Percentiles rank a stretch among this genome's conserved stretches.
These are phyloP conservation scores for Irpex sp. DNA, from an alignment of 1,284 basidiomycete genomes.

Conservation along the genomic window DNA sequence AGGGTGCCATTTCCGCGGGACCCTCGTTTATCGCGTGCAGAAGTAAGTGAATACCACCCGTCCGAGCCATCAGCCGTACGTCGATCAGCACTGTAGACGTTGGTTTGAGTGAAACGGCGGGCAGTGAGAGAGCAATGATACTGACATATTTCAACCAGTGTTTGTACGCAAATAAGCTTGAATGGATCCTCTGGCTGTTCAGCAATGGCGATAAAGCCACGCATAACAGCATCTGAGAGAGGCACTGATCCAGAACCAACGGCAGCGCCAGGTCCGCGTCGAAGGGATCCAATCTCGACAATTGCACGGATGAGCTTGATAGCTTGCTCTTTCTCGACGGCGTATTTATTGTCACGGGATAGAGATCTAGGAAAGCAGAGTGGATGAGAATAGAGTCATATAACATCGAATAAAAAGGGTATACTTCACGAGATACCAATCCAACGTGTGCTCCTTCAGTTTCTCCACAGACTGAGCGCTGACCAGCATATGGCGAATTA, in stretches of 20 bases:
- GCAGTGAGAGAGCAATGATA: not conserved
- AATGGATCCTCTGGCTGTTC: constrained; percentile 93
- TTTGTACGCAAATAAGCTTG: constrained; percentile 81
- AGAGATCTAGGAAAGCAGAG: constrained; percentile 56
- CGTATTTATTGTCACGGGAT: constrained; percentile 79
- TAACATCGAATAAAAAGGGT: constrained; percentile 17
- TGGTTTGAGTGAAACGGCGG: constrained; percentile 12
- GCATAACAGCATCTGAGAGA: constrained; percentile 75
- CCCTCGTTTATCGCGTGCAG: constrained; percentile 87
- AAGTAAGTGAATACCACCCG: constrained; percentile 86
- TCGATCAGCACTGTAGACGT: constrained; percentile 69
- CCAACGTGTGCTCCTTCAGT: constrained; percentile 61
- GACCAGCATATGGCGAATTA: constrained; percentile 79
- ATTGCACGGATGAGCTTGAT: constrained; percentile 88
- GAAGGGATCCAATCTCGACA: constrained; percentile 67
- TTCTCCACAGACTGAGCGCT: constrained; percentile 63
- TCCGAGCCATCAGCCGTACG: constrained; percentile 76
- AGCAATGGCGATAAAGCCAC: constrained; percentile 88
- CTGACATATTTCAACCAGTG: constrained; percentile 85
- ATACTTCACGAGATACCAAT: constrained; percentile 89
- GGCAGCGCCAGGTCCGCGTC: constrained; percentile 39
- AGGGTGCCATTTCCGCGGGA: constrained; percentile 77
- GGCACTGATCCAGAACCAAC: constrained; percentile 49
- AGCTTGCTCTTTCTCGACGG: constrained; percentile 91
- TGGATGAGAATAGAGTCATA: not conserved